Conservation (phyloP, 1,284 basidiomycete genomes). For the Tilletia setariae region DNA sequence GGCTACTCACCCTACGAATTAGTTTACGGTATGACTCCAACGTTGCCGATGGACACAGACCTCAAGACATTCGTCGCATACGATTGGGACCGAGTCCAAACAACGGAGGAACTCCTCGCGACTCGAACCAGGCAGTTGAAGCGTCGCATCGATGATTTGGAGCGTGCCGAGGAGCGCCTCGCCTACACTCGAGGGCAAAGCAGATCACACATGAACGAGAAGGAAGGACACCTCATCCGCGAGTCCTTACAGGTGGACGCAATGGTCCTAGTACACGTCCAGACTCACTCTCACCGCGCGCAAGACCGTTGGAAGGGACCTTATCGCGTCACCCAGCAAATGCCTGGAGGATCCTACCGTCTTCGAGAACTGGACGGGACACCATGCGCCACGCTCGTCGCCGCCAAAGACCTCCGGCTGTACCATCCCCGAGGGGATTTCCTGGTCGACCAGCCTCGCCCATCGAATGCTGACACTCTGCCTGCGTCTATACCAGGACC, state of each 20-base stretch:
- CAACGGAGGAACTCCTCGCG: background rate
- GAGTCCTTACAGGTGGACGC: background rate
- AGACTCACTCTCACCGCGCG: background rate
- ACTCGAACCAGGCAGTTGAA: background rate
- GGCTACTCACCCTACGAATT: too few species aligned
- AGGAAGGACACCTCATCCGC: background rate
- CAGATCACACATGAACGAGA: background rate
- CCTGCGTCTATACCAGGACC: too few species aligned
- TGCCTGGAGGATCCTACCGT: slow-evolving; percentile 1
- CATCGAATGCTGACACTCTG: background rate
- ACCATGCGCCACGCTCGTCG: too few species aligned
- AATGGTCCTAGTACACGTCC: background rate
- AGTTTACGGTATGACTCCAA: too few species aligned
- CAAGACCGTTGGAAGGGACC: background rate
- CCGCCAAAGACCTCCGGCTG: too few species aligned
- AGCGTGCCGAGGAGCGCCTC: background rate
- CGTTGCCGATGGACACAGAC: too few species aligned
- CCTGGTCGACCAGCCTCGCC: background rate
- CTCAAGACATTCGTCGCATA: too few species aligned
- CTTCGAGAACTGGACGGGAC: too few species aligned
- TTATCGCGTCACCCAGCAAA: background rate
- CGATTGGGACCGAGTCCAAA: too few species aligned
- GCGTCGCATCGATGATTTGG: background rate
- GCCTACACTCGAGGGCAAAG: background rate
- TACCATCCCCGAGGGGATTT: background rate